Evolutionary conservation across 2,329 filamentous ascomycete genomes (phyloP).

Genomic region (Aspergillus uvarum): DNA sequence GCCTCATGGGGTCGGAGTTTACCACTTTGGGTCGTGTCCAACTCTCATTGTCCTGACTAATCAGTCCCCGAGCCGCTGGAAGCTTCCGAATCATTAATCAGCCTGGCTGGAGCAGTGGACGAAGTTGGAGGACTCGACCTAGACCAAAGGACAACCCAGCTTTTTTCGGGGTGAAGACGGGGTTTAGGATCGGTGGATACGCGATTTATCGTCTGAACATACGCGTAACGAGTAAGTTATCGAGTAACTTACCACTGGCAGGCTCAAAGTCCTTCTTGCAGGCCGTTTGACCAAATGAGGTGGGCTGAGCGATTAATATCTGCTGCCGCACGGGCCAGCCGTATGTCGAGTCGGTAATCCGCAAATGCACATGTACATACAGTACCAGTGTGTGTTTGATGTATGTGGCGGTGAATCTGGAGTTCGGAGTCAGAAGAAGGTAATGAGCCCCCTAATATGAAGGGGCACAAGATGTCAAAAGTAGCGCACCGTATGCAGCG

Average conservation of each 20-base stretch:
- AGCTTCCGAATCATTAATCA: not conserved
- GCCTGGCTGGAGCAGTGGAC: not conserved
- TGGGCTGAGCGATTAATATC: not conserved
- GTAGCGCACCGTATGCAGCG: too few species aligned
- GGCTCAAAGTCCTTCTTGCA: too few species aligned
- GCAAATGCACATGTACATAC: not conserved
- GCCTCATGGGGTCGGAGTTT: not conserved
- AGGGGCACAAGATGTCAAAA: too few species aligned
- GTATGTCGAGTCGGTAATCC: not conserved
- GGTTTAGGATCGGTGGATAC: not conserved
- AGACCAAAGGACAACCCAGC: not conserved
- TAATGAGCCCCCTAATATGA: not conserved
- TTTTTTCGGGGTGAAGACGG: not conserved
- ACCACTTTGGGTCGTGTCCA: not conserved
- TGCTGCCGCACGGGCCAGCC: not conserved
- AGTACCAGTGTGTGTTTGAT: too few species aligned
- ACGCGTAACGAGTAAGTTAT: too few species aligned
- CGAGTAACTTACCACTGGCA: too few species aligned
- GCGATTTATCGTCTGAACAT: not conserved
- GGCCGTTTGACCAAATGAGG: not conserved
- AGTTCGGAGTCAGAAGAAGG: not conserved
- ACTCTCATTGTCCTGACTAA: not conserved
- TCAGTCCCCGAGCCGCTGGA: not conserved
- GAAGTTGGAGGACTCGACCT: not conserved
- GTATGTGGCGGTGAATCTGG: not conserved